phyloP scores from a whole-genome alignment of 345 rosid genomes.

The Microthlaspi erraticum region DNA sequence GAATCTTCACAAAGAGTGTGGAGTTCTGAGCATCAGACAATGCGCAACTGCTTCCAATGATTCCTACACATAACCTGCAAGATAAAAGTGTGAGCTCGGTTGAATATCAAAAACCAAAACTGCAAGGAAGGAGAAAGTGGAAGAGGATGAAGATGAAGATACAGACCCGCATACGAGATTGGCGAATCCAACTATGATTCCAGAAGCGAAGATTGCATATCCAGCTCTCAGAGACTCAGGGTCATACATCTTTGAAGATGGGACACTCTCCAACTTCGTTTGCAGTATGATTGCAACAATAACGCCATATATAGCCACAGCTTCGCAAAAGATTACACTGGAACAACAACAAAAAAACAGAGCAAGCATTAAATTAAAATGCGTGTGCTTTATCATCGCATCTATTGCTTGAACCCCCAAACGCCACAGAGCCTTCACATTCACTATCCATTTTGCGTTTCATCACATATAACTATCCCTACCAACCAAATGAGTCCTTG shows the following conservation, averaged over 20 bases:
- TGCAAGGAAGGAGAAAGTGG: not conserved
- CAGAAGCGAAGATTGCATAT: conserved; percentile 98
- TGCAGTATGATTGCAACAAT: conserved; percentile 96
- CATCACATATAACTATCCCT: not conserved
- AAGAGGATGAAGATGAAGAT: conserved; percentile 41
- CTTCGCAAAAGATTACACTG: conserved; percentile 99
- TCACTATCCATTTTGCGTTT: not conserved
- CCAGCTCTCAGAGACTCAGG: conserved; percentile 99
- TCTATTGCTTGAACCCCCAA: not conserved
- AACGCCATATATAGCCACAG: conserved; percentile 98
- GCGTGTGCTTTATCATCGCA: not conserved
- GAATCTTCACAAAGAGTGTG: conserved; percentile 93
- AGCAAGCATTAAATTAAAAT: no score
- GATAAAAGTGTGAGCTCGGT: conserved; percentile 9
- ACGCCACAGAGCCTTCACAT: conserved; percentile 6
- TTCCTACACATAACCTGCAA: conserved; percentile 89
- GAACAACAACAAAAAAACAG: not conserved
- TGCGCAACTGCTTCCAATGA: conserved; percentile 99
- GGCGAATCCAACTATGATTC: conserved; percentile 98
- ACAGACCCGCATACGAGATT: conserved; percentile 95
- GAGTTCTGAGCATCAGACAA: conserved; percentile 99
- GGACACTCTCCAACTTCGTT: conserved; percentile 97
- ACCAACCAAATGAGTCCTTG: not conserved
- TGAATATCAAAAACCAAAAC: conserved; percentile 9
- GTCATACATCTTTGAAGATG: conserved; percentile 64